These are phyloP conservation scores for Asterophora parasitica DNA, from an alignment of 768 basidiomycete genomes.

Conservation along the genomic window DNA sequence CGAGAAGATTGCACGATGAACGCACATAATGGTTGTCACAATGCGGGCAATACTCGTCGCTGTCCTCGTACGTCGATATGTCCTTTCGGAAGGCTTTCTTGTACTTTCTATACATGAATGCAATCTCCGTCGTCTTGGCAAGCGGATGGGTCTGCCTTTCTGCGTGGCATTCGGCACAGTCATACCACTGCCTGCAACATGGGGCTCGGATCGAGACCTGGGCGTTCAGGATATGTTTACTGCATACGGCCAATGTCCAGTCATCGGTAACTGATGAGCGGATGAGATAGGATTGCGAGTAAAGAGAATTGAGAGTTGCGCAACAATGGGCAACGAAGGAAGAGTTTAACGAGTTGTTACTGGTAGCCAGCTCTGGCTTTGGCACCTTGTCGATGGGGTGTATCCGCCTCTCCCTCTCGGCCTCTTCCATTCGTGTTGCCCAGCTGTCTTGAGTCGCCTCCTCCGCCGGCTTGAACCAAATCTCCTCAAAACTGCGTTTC, in stretches of 20 bases:
- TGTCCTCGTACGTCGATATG: slow-evolving; percentile 88
- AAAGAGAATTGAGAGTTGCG: not conserved
- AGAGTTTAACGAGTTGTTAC: too few relatives aligned
- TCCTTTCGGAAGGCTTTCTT: slow-evolving; percentile 97
- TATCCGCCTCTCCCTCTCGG: slow-evolving; percentile 38
- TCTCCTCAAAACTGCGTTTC: slow-evolving; percentile 50
- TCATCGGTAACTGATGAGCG: slow-evolving; percentile 19
- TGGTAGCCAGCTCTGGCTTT: slow-evolving; percentile 40
- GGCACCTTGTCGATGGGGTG: slow-evolving; percentile 52
- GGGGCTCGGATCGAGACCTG: slow-evolving; percentile 96
- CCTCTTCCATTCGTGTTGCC: slow-evolving; percentile 51
- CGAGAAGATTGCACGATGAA: slow-evolving; percentile 7
- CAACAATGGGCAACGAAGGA: not conserved
- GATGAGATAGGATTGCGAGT: slow-evolving; percentile 10
- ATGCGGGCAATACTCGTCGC: slow-evolving; percentile 96
- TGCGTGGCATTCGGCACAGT: slow-evolving; percentile 94
- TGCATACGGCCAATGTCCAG: slow-evolving; percentile 29
- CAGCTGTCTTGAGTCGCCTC: slow-evolving; percentile 37
- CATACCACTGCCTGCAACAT: slow-evolving; percentile 97
- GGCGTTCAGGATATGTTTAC: slow-evolving; percentile 95
- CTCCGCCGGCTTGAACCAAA: slow-evolving; percentile 51
- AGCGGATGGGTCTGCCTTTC: slow-evolving; percentile 75
- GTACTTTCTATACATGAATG: slow-evolving; percentile 44
- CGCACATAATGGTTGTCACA: slow-evolving; percentile 98
- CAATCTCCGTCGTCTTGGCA: slow-evolving; percentile 66